Evolutionary conservation across 2,329 filamentous ascomycete genomes (phyloP).

Genomic region (Penicillium capsulatum): DNA sequence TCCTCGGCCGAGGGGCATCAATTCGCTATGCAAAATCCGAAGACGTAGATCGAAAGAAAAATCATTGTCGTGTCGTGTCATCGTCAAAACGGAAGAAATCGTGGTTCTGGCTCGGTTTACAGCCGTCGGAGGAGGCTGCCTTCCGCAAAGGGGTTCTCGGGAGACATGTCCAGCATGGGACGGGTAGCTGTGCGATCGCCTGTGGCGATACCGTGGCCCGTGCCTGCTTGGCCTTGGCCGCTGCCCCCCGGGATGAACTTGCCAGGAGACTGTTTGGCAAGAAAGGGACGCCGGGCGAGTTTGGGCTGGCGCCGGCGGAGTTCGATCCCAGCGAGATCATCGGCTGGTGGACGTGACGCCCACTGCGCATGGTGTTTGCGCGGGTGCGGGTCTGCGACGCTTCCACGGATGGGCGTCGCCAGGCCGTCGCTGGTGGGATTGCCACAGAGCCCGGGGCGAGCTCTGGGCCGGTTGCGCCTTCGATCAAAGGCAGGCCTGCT

Average conservation of each 20-base stretch:
- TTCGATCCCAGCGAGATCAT: slow-evolving; percentile 5
- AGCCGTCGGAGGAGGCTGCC: slow-evolving; percentile 43
- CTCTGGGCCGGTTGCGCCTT: slow-evolving; percentile 42
- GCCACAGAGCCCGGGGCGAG: slow-evolving; percentile 29
- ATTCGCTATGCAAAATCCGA: too few species aligned
- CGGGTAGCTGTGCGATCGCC: slow-evolving; percentile 37
- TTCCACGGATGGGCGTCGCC: slow-evolving; percentile 32
- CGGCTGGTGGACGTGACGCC: slow-evolving; percentile 15
- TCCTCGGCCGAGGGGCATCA: too few species aligned
- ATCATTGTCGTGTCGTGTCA: not conserved
- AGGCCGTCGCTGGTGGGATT: slow-evolving; percentile 39
- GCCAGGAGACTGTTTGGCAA: slow-evolving; percentile 38
- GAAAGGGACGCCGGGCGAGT: slow-evolving; percentile 26
- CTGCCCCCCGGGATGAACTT: slow-evolving; percentile 18
- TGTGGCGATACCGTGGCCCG: slow-evolving; percentile 40
- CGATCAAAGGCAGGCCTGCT: slow-evolving; percentile 38
- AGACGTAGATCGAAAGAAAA: not conserved
- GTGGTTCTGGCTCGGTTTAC: slow-evolving; percentile 5
- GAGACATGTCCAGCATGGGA: slow-evolving; percentile 43
- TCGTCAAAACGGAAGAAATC: not conserved
- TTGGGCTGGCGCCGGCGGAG: slow-evolving; percentile 9
- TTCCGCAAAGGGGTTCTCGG: slow-evolving; percentile 42
- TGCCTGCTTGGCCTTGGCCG: slow-evolving; percentile 19
- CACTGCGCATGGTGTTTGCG: slow-evolving; percentile 35
- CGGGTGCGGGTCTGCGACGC: slow-evolving; percentile 24